Conservation (phyloP, 768 basidiomycete species). For the Mycena capillaripes region DNA sequence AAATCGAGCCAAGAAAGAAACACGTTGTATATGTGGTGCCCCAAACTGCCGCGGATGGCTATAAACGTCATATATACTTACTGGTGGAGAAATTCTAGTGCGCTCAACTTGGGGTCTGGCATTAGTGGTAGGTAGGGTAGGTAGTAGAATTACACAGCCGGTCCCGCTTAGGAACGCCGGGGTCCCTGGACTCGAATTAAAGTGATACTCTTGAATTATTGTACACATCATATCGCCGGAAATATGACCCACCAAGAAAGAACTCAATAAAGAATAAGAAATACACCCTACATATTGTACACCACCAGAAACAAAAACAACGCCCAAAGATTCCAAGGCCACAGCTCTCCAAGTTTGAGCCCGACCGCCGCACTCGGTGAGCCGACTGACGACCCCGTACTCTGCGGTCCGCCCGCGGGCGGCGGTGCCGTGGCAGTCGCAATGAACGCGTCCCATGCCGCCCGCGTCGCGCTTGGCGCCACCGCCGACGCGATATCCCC, state of each 20-base stretch:
- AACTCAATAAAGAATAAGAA: conserved; percentile 3
- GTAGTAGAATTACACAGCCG: too few species aligned
- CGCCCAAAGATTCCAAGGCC: background rate
- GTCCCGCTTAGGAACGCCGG: too few species aligned
- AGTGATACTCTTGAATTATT: too few species aligned
- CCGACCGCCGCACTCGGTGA: background rate
- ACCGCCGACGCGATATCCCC: conserved; percentile 48
- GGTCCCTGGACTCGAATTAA: too few species aligned
- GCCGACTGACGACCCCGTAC: conserved; percentile 7
- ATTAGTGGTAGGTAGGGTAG: too few species aligned
- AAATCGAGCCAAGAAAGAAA: too few species aligned
- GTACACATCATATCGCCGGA: too few species aligned
- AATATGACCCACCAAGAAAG: conserved; percentile 4
- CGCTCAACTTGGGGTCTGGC: too few species aligned
- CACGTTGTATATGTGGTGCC: too few species aligned
- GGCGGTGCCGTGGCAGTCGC: conserved; percentile 40
- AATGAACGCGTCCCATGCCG: conserved; percentile 48
- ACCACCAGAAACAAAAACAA: background rate
- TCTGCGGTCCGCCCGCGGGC: background rate
- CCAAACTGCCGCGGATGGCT: too few species aligned
- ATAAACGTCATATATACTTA: too few species aligned
- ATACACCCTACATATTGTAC: background rate
- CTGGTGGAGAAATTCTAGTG: too few species aligned
- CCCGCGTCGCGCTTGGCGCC: conserved; percentile 51
- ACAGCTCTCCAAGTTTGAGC: background rate